Evolutionary conservation across 306 rosid genomes (phyloP).

Genomic region (Cucurbita pepo): DNA sequence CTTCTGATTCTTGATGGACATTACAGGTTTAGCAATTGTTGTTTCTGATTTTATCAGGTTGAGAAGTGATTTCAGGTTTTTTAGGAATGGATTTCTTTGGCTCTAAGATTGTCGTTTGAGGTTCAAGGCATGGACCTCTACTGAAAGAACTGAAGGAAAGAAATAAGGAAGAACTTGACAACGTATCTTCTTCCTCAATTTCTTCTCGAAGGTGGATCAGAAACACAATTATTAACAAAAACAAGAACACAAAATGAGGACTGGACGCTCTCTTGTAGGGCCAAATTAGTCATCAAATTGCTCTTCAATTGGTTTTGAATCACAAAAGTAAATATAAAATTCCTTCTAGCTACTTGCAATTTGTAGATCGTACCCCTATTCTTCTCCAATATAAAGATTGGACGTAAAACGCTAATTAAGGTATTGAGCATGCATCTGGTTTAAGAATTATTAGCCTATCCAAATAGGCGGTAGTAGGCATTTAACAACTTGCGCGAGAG

Average conservation of each 20-base stretch:
- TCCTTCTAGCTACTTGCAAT: background rate
- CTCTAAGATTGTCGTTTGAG: background rate
- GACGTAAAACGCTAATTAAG: background rate
- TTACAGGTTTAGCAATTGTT: background rate
- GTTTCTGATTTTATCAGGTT: background rate
- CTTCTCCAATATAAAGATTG: background rate
- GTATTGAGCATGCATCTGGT: background rate
- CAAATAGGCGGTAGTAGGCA: background rate
- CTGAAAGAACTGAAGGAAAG: background rate
- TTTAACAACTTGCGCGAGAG: background rate
- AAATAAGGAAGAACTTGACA: background rate
- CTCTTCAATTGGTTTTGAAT: background rate
- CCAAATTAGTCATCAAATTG: background rate
- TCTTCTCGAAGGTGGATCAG: background rate
- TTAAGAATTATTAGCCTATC: background rate
- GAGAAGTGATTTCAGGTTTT: background rate
- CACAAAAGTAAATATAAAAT: background rate
- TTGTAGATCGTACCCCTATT: background rate
- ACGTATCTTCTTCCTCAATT: background rate
- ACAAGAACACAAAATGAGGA: background rate
- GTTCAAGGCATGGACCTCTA: background rate
- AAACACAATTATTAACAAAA: background rate
- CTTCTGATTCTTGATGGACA: background rate
- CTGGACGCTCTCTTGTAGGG: background rate
- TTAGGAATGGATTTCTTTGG: background rate